Percentiles rank a stretch among this genome's conserved stretches.
Conservation (phyloP, 768 basidiomycete species). For the Astraeus odoratus region DNA sequence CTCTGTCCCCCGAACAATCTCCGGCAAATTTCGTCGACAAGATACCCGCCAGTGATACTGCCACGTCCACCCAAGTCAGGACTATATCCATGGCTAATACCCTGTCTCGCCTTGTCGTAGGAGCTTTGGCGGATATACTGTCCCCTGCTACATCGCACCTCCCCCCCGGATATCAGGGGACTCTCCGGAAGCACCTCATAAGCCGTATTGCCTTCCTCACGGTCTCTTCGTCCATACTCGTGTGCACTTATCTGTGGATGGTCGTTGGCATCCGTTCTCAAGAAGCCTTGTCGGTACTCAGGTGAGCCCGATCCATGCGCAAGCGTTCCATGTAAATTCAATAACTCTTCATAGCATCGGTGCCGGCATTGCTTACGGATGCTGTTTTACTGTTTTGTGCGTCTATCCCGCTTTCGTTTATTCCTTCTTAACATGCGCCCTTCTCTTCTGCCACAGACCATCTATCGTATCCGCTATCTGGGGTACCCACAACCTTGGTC, state of each 20-base stretch:
- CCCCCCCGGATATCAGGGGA: slow-evolving; percentile 29
- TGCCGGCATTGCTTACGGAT: slow-evolving; percentile 64
- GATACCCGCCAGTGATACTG: slow-evolving; percentile 25
- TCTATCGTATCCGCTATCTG: slow-evolving; percentile 66
- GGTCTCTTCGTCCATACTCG: slow-evolving; percentile 41
- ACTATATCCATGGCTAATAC: slow-evolving; percentile 69
- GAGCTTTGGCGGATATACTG: slow-evolving; percentile 64
- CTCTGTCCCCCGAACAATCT: slow-evolving; percentile 38
- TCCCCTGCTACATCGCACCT: slow-evolving; percentile 52
- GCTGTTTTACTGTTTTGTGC: slow-evolving; percentile 64
- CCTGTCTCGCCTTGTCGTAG: slow-evolving; percentile 56
- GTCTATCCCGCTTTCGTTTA: slow-evolving; percentile 20
- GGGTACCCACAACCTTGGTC: slow-evolving; percentile 62
- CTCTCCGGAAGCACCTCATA: slow-evolving; percentile 43
- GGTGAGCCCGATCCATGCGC: slow-evolving; percentile 33
- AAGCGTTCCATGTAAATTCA: neutral
- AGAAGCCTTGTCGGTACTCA: slow-evolving; percentile 59
- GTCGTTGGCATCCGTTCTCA: slow-evolving; percentile 40
- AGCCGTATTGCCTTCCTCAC: slow-evolving; percentile 60
- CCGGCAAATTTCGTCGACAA: slow-evolving; percentile 4
- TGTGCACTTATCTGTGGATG: slow-evolving; percentile 50
- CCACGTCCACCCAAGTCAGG: slow-evolving; percentile 59
- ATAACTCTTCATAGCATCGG: slow-evolving; percentile 40
- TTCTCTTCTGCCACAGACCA: slow-evolving; percentile 40
- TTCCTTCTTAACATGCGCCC: neutral